Evolutionary conservation across 768 basidiomycete genomes (phyloP).

Genomic region (Suillus ampliporus): DNA sequence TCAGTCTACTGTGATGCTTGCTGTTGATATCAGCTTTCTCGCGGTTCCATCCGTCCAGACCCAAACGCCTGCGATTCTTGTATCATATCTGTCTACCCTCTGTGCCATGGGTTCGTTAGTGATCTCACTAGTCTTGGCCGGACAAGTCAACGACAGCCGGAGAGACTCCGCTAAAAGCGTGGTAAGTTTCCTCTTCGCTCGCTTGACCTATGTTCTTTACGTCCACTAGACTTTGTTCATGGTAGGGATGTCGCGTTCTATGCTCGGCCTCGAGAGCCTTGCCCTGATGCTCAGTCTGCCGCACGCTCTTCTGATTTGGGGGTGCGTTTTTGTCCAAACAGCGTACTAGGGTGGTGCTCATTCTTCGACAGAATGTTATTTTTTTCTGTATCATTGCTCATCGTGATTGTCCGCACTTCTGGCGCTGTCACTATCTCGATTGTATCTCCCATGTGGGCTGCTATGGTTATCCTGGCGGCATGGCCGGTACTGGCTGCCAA

Average conservation of each 20-base stretch:
- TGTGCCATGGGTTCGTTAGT: slow-evolving; percentile 42
- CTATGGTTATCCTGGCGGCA: too few relatives aligned
- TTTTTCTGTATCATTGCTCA: slow-evolving; percentile 8
- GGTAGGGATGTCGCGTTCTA: slow-evolving; percentile 9
- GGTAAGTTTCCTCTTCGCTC: slow-evolving; percentile 34
- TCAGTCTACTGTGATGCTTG: slow-evolving; percentile 18
- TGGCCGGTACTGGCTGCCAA: background rate
- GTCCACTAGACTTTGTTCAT: slow-evolving; percentile 11
- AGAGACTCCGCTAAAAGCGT: slow-evolving; percentile 29
- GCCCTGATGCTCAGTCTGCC: slow-evolving; percentile 40
- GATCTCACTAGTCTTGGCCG: slow-evolving; percentile 40
- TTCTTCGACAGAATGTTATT: slow-evolving; percentile 10
- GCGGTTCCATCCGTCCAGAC: slow-evolving; percentile 1
- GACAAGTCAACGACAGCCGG: slow-evolving; percentile 39
- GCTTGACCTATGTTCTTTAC: background rate
- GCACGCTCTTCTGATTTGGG: slow-evolving; percentile 37
- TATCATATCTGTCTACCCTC: slow-evolving; percentile 44
- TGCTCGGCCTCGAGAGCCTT: slow-evolving; percentile 25
- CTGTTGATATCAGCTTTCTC: slow-evolving; percentile 18
- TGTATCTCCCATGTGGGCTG: slow-evolving; percentile 6
- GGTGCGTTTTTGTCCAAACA: slow-evolving; percentile 1
- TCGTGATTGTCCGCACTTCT: slow-evolving; percentile 3
- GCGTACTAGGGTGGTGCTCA: background rate
- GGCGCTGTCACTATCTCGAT: background rate
- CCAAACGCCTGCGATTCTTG: slow-evolving; percentile 23